These are phyloP conservation scores for Pythium brassicae DNA, from an alignment of 352 stramenopile genomes.

Conservation along the genomic window DNA sequence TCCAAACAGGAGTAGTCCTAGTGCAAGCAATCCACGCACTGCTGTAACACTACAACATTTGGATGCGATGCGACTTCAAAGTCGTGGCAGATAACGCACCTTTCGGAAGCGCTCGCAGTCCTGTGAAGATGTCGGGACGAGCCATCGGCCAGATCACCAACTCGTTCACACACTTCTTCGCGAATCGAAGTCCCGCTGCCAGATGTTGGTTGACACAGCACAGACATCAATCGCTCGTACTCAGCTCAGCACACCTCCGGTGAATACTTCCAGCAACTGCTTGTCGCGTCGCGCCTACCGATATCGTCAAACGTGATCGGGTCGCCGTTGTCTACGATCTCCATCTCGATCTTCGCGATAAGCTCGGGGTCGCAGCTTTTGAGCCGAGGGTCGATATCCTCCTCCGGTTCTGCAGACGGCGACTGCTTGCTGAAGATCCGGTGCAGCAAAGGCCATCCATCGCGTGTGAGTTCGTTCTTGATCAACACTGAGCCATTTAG, in stretches of 20 bases:
- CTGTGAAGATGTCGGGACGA: conserved; percentile 96
- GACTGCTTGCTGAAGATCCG: conserved; percentile 15
- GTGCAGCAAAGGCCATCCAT: neutral
- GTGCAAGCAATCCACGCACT: neutral
- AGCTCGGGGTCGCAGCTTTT: conserved; percentile 94
- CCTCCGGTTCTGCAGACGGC: conserved; percentile 26
- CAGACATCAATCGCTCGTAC: neutral
- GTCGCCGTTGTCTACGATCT: conserved; percentile 95
- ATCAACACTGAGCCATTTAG: neutral
- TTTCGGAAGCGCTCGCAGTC: conserved; percentile 90
- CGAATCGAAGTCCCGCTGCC: conserved; percentile 93
- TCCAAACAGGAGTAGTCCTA: conserved; percentile 93
- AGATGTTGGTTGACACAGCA: neutral
- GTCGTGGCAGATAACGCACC: conserved; percentile 21
- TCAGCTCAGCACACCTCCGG: neutral
- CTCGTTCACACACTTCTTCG: conserved; percentile 98
- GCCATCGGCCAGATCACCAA: conserved; percentile 98
- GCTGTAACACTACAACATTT: neutral
- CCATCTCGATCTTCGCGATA: conserved; percentile 96
- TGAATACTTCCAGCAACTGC: neutral
- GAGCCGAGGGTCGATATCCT: conserved; percentile 93
- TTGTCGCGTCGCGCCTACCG: conserved; percentile 25
- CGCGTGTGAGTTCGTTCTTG: neutral
- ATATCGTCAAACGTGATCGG: conserved; percentile 97
- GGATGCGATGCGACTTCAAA: no score